Percentiles rank a stretch among this genome's conserved stretches.
Evolutionary conservation across 2,329 filamentous ascomycete genomes (phyloP).

Genomic region (Grosmannia clavigera): DNA sequence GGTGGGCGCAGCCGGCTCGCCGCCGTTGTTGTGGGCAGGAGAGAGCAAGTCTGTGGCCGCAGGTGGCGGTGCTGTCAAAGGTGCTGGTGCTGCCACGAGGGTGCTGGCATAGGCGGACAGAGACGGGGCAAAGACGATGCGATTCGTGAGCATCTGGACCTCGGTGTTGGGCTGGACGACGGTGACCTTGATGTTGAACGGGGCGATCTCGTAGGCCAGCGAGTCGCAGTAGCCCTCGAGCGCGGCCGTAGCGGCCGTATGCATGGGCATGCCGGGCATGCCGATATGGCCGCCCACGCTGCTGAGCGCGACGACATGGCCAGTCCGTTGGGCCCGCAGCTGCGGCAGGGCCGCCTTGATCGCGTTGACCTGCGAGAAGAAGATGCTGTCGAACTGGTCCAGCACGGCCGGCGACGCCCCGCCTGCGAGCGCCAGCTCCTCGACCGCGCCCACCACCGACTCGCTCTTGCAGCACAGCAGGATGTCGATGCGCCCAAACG

Average conservation of each 20-base stretch:
- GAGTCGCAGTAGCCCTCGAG: constrained; percentile 94
- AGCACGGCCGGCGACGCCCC: constrained; percentile 51
- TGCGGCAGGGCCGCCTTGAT: constrained; percentile 78
- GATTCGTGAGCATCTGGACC: constrained; percentile 75
- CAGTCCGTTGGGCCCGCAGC: constrained; percentile 67
- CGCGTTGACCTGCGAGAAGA: constrained; percentile 92
- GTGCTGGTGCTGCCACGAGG: no score
- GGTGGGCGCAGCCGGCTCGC: constrained; percentile 60
- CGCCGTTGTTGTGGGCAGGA: constrained; percentile 21
- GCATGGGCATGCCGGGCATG: constrained; percentile 81
- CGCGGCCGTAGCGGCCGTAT: constrained; percentile 87
- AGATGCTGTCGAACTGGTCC: constrained; percentile 89
- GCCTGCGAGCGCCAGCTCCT: constrained; percentile 73
- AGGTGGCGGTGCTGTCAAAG: constrained; percentile 29
- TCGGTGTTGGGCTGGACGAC: constrained; percentile 95
- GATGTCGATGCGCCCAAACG: constrained; percentile 82
- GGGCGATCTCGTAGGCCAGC: constrained; percentile 88
- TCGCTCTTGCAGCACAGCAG: constrained; percentile 82
- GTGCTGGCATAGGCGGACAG: constrained; percentile 37
- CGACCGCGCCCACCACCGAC: constrained; percentile 80
- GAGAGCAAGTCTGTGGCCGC: constrained; percentile 30
- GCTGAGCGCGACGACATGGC: constrained; percentile 81
- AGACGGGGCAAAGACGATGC: constrained; percentile 71
- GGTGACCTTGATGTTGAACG: constrained; percentile 93
- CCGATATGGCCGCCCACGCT: constrained; percentile 88